Percentiles rank a stretch among this genome's conserved stretches.
These are phyloP conservation scores for Vanrija sp. DNA, from an alignment of 1,284 basidiomycete genomes.

Conservation along the genomic window DNA sequence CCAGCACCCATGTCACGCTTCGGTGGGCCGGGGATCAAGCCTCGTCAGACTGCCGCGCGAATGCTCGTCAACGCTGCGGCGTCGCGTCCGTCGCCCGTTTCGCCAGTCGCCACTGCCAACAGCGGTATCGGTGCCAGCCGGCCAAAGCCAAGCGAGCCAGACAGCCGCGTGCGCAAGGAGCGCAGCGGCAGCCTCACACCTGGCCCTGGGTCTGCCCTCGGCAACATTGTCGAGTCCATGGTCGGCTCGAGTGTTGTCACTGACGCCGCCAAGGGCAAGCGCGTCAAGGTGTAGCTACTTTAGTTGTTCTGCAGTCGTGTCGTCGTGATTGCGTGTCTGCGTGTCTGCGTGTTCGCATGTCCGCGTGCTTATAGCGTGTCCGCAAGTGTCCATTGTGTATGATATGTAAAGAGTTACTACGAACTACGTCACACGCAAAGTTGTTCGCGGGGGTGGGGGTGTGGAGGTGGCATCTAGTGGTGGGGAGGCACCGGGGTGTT, in stretches of 20 bases:
- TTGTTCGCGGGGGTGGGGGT: too few relatives aligned
- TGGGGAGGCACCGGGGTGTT: too few relatives aligned
- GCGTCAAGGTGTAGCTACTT: constrained; percentile 25
- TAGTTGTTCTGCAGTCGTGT: neutral
- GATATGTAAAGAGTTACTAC: too few relatives aligned
- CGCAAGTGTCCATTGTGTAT: too few relatives aligned
- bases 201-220: constrained; percentile 12
- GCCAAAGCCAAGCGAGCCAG: neutral
- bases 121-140: constrained; percentile 1
- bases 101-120: neutral
- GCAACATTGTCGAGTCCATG: constrained; percentile 15
- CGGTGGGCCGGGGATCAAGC: constrained; percentile 37
- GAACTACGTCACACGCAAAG: too few relatives aligned
- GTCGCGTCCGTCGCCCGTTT: neutral
- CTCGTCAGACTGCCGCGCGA: constrained; percentile 37
- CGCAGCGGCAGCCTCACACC: constrained; percentile 38
- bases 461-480: too few relatives aligned
- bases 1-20: constrained; percentile 29
- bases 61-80: constrained; percentile 31
- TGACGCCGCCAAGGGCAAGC: constrained; percentile 28
- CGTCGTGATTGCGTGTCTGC: too few relatives aligned
- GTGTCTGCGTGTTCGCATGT: too few relatives aligned
- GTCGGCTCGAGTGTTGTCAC: constrained; percentile 8
- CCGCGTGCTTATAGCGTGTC: too few relatives aligned
- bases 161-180: constrained; percentile 22